Evolutionary conservation across 306 rosid species (phyloP).

Genomic region (Cucurbita ficifolia): DNA sequence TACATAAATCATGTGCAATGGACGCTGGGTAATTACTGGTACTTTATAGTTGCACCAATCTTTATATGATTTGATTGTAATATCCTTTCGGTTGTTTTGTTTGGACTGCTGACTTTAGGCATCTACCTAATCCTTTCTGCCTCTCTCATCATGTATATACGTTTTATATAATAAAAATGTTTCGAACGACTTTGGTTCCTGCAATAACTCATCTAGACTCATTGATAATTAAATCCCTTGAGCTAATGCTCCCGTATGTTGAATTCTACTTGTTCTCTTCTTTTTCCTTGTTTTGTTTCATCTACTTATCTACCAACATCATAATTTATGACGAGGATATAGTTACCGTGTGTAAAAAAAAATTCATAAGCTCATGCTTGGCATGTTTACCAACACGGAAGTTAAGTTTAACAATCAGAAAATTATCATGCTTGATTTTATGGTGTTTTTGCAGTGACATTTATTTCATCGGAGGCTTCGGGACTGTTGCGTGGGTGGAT

Average conservation of each 20-base stretch:
- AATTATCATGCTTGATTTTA: not conserved
- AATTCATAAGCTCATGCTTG: not conserved
- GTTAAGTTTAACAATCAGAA: not conserved
- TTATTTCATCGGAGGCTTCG: constrained; percentile 98
- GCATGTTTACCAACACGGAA: not conserved
- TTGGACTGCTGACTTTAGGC: not conserved
- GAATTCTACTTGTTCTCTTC: not conserved
- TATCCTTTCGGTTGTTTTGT: not conserved
- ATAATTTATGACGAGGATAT: not conserved
- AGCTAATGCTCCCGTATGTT: not conserved
- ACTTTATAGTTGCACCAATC: not conserved
- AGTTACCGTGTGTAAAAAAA: not conserved
- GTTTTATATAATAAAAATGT: not conserved
- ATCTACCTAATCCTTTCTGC: not conserved
- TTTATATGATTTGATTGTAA: not conserved
- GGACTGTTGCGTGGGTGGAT: constrained; percentile 98
- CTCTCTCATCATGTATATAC: not conserved
- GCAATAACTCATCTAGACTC: not conserved
- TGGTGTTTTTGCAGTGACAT: constrained; percentile 49
- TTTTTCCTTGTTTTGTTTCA: not conserved
- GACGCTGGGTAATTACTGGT: not conserved
- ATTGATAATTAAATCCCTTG: not conserved
- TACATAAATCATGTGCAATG: not conserved
- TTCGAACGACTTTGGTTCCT: not conserved
- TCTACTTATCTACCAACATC: not conserved